Conservation (phyloP, 805 yeast species). For the Pichia deserticola region DNA sequence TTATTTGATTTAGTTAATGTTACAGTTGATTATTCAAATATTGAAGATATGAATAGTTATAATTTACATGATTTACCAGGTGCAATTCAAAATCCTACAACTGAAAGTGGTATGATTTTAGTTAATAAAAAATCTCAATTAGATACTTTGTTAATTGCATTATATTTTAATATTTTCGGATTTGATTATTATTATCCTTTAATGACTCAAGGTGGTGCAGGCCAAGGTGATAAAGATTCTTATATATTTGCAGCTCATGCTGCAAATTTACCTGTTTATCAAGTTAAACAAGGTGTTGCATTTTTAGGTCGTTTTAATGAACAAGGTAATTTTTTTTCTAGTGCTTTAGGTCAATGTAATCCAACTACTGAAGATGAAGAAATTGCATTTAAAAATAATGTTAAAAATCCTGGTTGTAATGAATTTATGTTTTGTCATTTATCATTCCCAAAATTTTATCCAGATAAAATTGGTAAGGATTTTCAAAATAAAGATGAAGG, state of each 20-base stretch:
- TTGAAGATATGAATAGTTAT: conserved; percentile 21
- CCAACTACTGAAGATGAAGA: conserved; percentile 32
- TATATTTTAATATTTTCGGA: conserved; percentile 60
- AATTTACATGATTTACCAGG: conserved; percentile 57
- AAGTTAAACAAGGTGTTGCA: conserved; percentile 44
- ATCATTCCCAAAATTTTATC: conserved; percentile 48
- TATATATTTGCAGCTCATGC: conserved; percentile 61
- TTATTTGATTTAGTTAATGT: conserved; percentile 33
- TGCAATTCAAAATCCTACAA: conserved; percentile 56
- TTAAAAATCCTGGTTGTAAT: conserved; percentile 12
- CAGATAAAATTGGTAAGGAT: conserved; percentile 15
- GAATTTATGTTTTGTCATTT: conserved; percentile 45
- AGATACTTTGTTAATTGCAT: conserved; percentile 45
- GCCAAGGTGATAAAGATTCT: conserved; percentile 77
- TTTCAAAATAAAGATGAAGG: conserved; percentile 6
- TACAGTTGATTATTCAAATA: conserved; percentile 7
- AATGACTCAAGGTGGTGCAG: conserved; percentile 64
- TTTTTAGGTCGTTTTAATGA: conserved; percentile 43
- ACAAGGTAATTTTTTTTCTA: conserved; percentile 26
- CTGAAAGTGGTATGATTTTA: conserved; percentile 64
- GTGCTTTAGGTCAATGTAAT: conserved; percentile 39
- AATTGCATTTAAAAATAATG: conserved; percentile 9
- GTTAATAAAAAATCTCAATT: conserved; percentile 51
- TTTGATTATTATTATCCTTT: conserved; percentile 59
- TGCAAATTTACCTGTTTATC: conserved; percentile 26